phyloP scores from a whole-genome alignment of 2,329 filamentous ascomycete species.

The Sporothrix brasiliensis region DNA sequence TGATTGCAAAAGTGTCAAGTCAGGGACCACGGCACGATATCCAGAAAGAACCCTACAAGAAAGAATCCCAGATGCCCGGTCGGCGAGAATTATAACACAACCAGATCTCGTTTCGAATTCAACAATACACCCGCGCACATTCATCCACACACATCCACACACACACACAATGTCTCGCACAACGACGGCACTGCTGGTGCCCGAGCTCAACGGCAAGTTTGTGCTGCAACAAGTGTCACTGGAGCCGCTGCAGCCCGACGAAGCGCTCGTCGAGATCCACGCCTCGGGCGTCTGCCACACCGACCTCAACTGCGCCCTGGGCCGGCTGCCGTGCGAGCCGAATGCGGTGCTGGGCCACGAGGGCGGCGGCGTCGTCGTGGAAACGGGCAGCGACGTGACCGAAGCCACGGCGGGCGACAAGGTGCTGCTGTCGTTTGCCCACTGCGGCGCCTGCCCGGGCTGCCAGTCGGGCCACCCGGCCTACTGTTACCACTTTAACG shows the following conservation, averaged over 20 bases:
- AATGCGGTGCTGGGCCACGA: constrained; percentile 21
- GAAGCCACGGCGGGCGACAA: not conserved
- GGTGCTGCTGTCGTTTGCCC: constrained; percentile 14
- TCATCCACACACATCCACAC: not conserved
- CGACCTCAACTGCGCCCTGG: constrained; percentile 41
- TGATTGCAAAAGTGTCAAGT: too few relatives aligned
- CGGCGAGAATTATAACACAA: too few relatives aligned
- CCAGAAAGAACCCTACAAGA: too few relatives aligned
- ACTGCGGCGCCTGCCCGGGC: constrained; percentile 34
- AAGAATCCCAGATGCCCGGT: too few relatives aligned
- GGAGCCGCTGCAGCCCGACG: constrained; percentile 36
- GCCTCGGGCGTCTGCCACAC: constrained; percentile 45
- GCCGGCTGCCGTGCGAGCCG: constrained; percentile 44
- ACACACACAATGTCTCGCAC: not conserved
- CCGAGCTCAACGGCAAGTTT: constrained; percentile 19
- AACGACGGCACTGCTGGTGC: constrained; percentile 19
- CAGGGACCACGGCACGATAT: too few relatives aligned
- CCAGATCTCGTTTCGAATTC: not conserved
- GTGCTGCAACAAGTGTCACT: not conserved
- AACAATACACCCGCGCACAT: not conserved
- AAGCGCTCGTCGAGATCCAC: constrained; percentile 43
- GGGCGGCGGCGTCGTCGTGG: constrained; percentile 1
- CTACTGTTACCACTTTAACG: constrained; percentile 39
- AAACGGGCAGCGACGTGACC: not conserved
- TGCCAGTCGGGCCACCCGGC: constrained; percentile 38